Evolutionary conservation across 371 early-diverging fungal species (phyloP), one percentile per base, ranked within the genome.

Genomic region (Entomophthora muscae): DNA sequence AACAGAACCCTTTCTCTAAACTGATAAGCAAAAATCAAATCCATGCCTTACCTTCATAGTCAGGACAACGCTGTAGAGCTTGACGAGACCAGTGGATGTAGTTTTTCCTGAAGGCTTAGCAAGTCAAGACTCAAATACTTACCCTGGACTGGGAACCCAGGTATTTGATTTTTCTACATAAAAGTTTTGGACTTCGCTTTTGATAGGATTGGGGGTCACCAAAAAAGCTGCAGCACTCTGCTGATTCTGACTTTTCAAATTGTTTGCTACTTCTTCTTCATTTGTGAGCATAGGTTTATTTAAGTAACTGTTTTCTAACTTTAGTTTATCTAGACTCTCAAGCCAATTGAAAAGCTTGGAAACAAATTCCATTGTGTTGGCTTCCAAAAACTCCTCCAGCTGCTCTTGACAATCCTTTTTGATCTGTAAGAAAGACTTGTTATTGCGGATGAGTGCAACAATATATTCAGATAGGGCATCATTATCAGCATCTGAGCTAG

Each of bases 1-100:
- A 74, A 68, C 91, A 91, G 63, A 73, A 85, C 32, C 91, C 91
- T 61, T 79, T 78, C 66, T 88, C 85, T 85, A 62, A 17, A 33
- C 53, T 52, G 26, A 29, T 24, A 12, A 55, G 28, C 17, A 55
- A 55, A 55, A 55, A 13, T 12, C 28, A 22, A 27, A 55, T n/a
- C 17, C n/a, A 55, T 12, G n/a, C 3, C 3, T 55, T 22, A 55
- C 56, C 56, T 55, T 22, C 22, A 27, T 24, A 55, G n/a, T 55
- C 22, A 22, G 24, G 56, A n/a, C 56, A 55, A 26, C 24, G 56
- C 28, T 42, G 42, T 17, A 42, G 17, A 42, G 5, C 17, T 42
- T 42, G 42, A 22, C 28, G 22, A 24, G 56, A 27, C 10, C 12
- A 24, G 12, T 55, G 22, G 12, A 13, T 12, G 56, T 55, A 26